Base-by-base conservation (phyloP, 768 basidiomycete genomes). In the Trametes meyenii region DNA sequence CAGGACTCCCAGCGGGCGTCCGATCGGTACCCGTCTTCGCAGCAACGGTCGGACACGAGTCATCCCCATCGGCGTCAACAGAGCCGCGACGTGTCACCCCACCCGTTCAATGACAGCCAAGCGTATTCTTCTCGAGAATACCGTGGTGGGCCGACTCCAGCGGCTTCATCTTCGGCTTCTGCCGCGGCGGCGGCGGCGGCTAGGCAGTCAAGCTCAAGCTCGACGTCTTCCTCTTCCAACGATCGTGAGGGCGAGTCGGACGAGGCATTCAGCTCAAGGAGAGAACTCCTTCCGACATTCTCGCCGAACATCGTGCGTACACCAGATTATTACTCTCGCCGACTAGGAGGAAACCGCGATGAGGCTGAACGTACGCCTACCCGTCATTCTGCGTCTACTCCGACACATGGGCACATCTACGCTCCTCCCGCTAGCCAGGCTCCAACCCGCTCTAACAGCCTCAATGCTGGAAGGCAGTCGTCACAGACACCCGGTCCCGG, bases 301-400 rank as follows among this genome's bases (percentile, higher is more conserved):
- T 86, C 86, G 1, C 67, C 83, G n/a, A 83, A 76, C 56, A 86
- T 89, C 70, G 77, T 90, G 35, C 86, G 89, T 50, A 88, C 85
- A 3, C 89, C 89, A 1, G 78, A 80, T 5, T 81, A 90, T 68
- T 90, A 89, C 61, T 70, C 19, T 51, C 61, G 1, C 23, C 67
- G 5, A 60, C 71, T 7, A 54, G 61, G 26, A 59, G 62, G 10
- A 54, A 52, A 39, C 26, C 38, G 29, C 16, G 64, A 63, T 38
- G 61, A 66, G 23, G 13, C 19, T 2, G 51, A 62, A 39, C 45
- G 42, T 38, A 63, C 65, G 6, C 55, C 60, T 4, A 55, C 66
- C 4, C 50, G 61, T 16, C 57, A 50, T 10, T 19, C 40, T 14
- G 45, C 45, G 5, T 26, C 57, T 21, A 54, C 60, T 0, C 56